phyloP scores from a whole-genome alignment of 2,329 filamentous ascomycete species.

The Fusarium sp. region DNA sequence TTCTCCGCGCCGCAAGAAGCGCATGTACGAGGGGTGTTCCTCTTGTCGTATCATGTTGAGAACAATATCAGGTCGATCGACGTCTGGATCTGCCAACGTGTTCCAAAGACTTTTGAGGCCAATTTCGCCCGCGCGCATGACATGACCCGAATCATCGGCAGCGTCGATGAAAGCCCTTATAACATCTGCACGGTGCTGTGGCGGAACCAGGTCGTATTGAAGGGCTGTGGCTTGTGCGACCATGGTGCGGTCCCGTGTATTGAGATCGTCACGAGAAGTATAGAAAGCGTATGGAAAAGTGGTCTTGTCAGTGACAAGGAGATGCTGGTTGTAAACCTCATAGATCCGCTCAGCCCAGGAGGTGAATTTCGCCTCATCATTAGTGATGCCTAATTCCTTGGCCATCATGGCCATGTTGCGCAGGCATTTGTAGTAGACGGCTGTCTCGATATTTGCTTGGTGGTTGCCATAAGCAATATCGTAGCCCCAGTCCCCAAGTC shows the following conservation, averaged over 20 bases:
- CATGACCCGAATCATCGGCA: conserved; percentile 51
- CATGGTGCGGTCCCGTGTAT: conserved; percentile 54
- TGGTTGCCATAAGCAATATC: conserved; percentile 61
- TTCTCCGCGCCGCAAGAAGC: conserved; percentile 61
- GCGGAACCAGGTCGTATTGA: conserved; percentile 43
- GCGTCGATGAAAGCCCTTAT: conserved; percentile 43
- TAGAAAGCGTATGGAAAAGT: conserved; percentile 56
- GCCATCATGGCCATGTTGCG: conserved; percentile 56
- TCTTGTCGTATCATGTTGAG: conserved; percentile 62
- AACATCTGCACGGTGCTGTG: conserved; percentile 36
- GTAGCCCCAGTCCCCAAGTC: conserved; percentile 60
- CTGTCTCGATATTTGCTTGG: conserved; percentile 62
- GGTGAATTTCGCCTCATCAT: conserved; percentile 47
- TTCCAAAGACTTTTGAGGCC: conserved; percentile 60
- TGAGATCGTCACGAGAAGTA: conserved; percentile 54
- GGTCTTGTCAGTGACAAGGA: conserved; percentile 52
- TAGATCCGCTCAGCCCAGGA: conserved; percentile 52
- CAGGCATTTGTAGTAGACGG: conserved; percentile 60
- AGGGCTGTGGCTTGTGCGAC: conserved; percentile 56
- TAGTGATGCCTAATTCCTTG: conserved; percentile 44
- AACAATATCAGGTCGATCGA: conserved; percentile 58
- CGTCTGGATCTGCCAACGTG: conserved; percentile 54
- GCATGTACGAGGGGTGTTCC: conserved; percentile 64
- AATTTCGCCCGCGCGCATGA: conserved; percentile 59
- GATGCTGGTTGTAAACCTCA: conserved; percentile 53